Base-by-base conservation (phyloP, 1,284 basidiomycete species). In the Polyporus tsugae region DNA sequence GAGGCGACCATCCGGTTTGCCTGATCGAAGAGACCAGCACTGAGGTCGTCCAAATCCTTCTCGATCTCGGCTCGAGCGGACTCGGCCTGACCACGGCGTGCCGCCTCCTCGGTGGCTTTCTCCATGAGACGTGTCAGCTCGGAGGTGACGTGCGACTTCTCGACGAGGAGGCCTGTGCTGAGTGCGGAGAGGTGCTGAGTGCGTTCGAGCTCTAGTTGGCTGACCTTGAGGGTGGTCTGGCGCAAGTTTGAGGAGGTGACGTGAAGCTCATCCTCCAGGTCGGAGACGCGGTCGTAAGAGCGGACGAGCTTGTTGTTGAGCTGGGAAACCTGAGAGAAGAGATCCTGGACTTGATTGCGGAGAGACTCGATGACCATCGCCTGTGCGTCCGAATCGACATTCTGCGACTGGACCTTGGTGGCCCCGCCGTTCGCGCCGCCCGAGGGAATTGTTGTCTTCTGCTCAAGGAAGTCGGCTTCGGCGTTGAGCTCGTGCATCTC, bases 51-150 rank as follows among this genome's bases (percentile, higher is more conserved):
- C 57, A 99, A 83, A 70, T 97, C 95, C 80, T 91, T 88, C 81
- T 95, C 94, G 74, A 98, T 97, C 64, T 92, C 92, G 29, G 82
- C 85, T 55, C 93, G 89, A 19, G 93, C 95, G 69, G 86, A 89
- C 79, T 97, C 96, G 1, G 97, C 97, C 78, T 95, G 92, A 19
- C 96, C 96, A 22, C 96, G 87, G 73, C 92, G 90, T 4, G 95
- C 91, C 25, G 97, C 96, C 81, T 98, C 97, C 76, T 98, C 96
- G 15, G 96, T 95, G 25, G 97, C 92, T 63, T 92, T 92, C 74
- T 97, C 95, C 89, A 99, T 99, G 72, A 99, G 85, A 38, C 95
- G 89, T 74, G 92, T 97, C 76, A 99, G 92, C 82, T 99, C 98
- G 9, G 90, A 81, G 22, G 94, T 95, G 69, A 99, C 96, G 79